Conservation (phyloP, 2,329 filamentous ascomycete genomes). For the Colletotrichum scovillei region DNA sequence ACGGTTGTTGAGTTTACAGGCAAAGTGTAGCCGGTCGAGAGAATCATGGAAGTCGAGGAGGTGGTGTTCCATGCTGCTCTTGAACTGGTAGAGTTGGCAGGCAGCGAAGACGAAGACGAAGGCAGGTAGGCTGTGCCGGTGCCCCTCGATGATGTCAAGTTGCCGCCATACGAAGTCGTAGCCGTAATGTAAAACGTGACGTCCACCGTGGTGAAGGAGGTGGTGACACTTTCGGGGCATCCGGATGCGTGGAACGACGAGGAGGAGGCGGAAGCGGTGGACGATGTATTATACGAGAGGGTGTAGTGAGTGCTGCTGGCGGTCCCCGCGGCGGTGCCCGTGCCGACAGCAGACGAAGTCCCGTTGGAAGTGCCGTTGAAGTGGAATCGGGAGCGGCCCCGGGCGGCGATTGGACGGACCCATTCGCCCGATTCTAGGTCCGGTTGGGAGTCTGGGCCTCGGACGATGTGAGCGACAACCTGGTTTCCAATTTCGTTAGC, state of each 20-base stretch:
- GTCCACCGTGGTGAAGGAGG: constrained; percentile 47
- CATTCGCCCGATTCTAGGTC: neutral
- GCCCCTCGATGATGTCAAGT: constrained; percentile 12
- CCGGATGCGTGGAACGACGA: neutral
- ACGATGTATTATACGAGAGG: constrained; percentile 7
- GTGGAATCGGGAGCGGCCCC: neutral
- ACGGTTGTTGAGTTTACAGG: neutral
- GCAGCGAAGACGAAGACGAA: neutral
- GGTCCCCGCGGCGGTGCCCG: neutral
- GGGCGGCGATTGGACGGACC: neutral
- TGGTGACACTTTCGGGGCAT: constrained; percentile 37
- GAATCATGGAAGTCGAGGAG: neutral
- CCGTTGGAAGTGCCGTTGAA: constrained; percentile 29
- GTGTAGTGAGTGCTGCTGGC: constrained; percentile 3
- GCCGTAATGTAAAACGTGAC: constrained; percentile 46
- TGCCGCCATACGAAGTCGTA: constrained; percentile 37
- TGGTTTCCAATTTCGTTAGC: neutral
- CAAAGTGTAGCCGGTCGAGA: neutral
- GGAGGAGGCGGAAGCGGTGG: neutral
- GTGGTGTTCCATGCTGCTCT: neutral
- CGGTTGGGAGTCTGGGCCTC: neutral
- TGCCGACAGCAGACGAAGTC: constrained; percentile 11
- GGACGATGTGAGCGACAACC: constrained; percentile 11
- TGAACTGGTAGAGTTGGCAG: constrained; percentile 6
- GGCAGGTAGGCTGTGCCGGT: neutral